A percentile compares a stretch with the other conserved stretches of the same genome.
phyloP scores from a whole-genome alignment of 2,329 filamentous ascomycete species.

The Reticulascus tulasneorum region DNA sequence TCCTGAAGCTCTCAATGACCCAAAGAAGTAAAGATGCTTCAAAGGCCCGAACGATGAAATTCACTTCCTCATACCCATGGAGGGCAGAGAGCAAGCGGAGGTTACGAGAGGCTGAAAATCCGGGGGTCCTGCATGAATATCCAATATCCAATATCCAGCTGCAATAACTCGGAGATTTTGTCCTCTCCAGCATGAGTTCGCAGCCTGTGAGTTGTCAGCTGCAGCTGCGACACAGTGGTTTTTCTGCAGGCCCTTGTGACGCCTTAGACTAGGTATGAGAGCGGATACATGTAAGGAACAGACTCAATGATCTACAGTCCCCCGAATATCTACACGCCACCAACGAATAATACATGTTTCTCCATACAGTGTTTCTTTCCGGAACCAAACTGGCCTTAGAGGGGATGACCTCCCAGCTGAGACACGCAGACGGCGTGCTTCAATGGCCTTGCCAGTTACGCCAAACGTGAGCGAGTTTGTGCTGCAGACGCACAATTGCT shows the following conservation, averaged over 20 bases:
- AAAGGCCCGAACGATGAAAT: not conserved
- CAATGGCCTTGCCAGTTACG: constrained; percentile 1
- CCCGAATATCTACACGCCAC: not conserved
- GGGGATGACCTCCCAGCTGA: constrained; percentile 12
- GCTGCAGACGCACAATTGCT: too few species aligned
- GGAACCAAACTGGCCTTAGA: not conserved
- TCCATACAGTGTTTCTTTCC: not conserved
- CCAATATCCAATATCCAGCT: constrained; percentile 6
- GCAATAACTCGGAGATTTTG: constrained; percentile 3
- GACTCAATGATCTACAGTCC: not conserved
- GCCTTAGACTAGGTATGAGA: not conserved
- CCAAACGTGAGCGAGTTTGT: not conserved
- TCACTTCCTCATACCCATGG: not conserved
- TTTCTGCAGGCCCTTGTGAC: constrained; percentile 5
- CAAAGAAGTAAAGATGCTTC: not conserved
- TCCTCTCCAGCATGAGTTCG: constrained; percentile 9
- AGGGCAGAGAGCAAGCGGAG: not conserved
- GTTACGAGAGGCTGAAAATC: constrained; percentile 6
- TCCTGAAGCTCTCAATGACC: constrained; percentile 1
- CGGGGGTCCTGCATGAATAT: constrained; percentile 7
- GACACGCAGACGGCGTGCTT: constrained; percentile 9
- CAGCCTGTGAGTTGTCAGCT: constrained; percentile 5
- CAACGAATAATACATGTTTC: not conserved
- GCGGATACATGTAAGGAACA: not conserved
- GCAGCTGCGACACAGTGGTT: constrained; percentile 3